Evolutionary conservation across 2,329 filamentous ascomycete species (phyloP), one percentile per base, ranked within the genome.

Genomic region (Monosporascus sp.): DNA sequence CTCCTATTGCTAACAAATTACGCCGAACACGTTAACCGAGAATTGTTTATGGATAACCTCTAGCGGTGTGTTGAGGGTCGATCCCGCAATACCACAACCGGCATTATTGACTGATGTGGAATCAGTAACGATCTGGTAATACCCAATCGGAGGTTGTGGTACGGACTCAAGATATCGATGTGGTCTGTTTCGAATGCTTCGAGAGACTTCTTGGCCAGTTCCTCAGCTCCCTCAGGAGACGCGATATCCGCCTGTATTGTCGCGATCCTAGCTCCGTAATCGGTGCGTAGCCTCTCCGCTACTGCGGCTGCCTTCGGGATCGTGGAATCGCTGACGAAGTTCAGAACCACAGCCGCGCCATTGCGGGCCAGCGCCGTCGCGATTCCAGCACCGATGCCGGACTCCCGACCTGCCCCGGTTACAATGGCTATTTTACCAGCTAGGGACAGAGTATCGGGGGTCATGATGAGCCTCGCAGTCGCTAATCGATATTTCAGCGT

Each of bases 331-430:
- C 72, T 75, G 5, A 74, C 65, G 51, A 74, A 68, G 62, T 76
- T 69, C 52, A 77, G 60, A 1, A 61, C 62, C 0, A 77, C 73
- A 1, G 62, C 62, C 3, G 74, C 74, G 7, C 74, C 74, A 55
- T 73, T 73, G 5, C 69, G 67, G 17, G 72, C 73, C 0, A 77
- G 64, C 0, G 69, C 66, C 1, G 51, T 50, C n/a, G 71, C 74
- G 17, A 74, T 74, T 17, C 63, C 73, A 3, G 74, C 74, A 5
- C 74, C 74, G 9, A 76, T 74, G 3, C 72, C 72, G 46, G 72
- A 75, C 25, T 75, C 72, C 5, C 68, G 67, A 17, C 73, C 72
- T 9, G 74, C 76, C 25, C 74, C 75, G 1, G 75, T 77, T 8
- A 77, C 62, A 37, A 77, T 72, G 54, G 74, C 74, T 1, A 70